phyloP scores from a whole-genome alignment of 148 eudicot genomes.

The Camellia granthamiana region DNA sequence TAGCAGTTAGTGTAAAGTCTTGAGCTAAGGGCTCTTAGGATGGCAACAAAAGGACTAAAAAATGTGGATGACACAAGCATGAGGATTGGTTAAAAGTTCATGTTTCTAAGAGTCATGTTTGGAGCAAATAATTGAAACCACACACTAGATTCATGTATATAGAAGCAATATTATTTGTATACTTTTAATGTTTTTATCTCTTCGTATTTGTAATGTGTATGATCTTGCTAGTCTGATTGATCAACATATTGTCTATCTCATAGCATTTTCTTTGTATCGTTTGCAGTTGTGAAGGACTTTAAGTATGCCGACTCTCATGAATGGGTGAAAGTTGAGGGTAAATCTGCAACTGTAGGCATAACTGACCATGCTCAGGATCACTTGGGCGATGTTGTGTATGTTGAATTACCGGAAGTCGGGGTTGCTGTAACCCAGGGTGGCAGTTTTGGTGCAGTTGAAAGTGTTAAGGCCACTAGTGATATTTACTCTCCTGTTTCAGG shows the following conservation, averaged over 20 bases:
- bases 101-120: neutral
- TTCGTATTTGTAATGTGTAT: constrained; percentile 1
- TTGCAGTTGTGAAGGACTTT: constrained; percentile 68
- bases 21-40: neutral
- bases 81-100: neutral
- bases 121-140: neutral
- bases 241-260: neutral
- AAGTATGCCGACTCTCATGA: constrained; percentile 86
- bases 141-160: neutral
- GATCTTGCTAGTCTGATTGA: neutral
- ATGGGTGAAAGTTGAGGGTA: constrained; percentile 88
- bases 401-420: constrained; percentile 83
- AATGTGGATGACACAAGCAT: neutral
- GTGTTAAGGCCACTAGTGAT: constrained; percentile 95
- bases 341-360: constrained; percentile 69
- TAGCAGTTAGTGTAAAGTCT: too few relatives aligned
- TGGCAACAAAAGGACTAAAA: neutral
- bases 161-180: neutral
- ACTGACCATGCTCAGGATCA: constrained; percentile 96
- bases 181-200: neutral
- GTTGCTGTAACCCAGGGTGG: constrained; percentile 59
- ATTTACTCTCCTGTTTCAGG: constrained; percentile 91
- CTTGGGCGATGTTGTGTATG: constrained; percentile 87
- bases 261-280: neutral
- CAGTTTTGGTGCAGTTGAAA: constrained; percentile 89